These are phyloP conservation scores for Diversispora eburnea DNA, from an alignment of 192 early-diverging fungal genomes.

Conservation along the genomic window DNA sequence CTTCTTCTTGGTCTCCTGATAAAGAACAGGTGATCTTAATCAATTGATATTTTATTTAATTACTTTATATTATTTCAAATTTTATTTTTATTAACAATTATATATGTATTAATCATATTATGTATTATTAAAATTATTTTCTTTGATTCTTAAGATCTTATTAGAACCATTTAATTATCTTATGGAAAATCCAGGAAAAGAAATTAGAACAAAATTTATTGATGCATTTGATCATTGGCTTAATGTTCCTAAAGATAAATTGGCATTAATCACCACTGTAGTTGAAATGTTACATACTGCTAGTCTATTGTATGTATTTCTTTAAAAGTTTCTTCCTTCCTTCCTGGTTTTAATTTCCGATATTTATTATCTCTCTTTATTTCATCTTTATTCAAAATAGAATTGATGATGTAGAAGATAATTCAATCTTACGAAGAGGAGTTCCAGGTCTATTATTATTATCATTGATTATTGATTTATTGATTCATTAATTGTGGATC, in stretches of 20 bases:
- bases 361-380: too few species aligned
- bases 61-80: too few species aligned
- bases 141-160: too few species aligned
- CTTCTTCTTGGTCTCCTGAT: too few species aligned
- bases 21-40: too few species aligned
- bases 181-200: constrained; percentile 82
- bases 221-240: constrained; percentile 91
- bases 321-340: too few species aligned
- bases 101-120: too few species aligned
- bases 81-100: too few species aligned
- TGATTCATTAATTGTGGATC: too few species aligned
- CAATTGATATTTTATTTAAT: too few species aligned
- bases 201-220: constrained; percentile 87
- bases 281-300: constrained; percentile 95
- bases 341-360: too few species aligned
- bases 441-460: constrained; percentile 51
- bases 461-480: not conserved
- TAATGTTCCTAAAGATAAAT: constrained; percentile 60
- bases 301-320: constrained; percentile 76
- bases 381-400: constrained; percentile 36
- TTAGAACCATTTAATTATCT: constrained; percentile 95
- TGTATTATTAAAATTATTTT: too few species aligned
- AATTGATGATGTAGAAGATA: constrained; percentile 97
- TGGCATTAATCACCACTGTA: constrained; percentile 71
- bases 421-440: constrained; percentile 83